Base-by-base conservation (phyloP, 2,329 filamentous ascomycete species). In the Colletotrichum ledebouriae region DNA sequence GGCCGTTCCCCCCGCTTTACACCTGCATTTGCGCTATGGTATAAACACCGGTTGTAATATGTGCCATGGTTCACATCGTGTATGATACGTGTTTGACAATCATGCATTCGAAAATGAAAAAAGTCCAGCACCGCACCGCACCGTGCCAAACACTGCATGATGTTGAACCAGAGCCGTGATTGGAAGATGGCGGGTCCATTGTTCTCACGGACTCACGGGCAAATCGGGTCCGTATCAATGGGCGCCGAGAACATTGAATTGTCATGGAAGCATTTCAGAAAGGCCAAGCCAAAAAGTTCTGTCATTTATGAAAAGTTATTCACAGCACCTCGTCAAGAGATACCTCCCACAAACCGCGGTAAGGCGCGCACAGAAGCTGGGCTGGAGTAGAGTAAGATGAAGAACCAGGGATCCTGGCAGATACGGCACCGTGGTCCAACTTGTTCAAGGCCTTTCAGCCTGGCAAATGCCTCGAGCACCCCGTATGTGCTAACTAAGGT, bases 371-470 rank as follows among this genome's bases (percentile, higher is more conserved):
- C 17, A 37, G 12, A 52, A 59, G 55, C 46, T 22, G 25, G 34
- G 34, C 37, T 44, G 20, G 41, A 52, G 20, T 25, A 34, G 34
- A 52, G 20, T 34, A 34, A 64, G 25, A 64, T 59, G 62, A 64
- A 37, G 22, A 22, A 41, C 56, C 56, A 22, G 56, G 56, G 56
- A 47, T 47, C 25, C 56, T 59, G 42, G 55, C 12, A 58, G 34
- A 34, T 29, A 58, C 55, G 55, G 41, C 55, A 59, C 22, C n/a
- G 25, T 22, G 33, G 11, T 59, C 22, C 22, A 47, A 15, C 29
- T 22, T 15, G 7, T 29, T n/a, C 46, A 59, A 34, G 46, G 46
- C 34, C n/a, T 52, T 33, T 13, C 22, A 34, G 37, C 47, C 46
- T 52, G 49, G 46, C 37, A n/a, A 33, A 52, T 20, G 33, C 3